Conservation (phyloP, 2,329 filamentous ascomycete genomes). For the Pseudocercospora crystallina region DNA sequence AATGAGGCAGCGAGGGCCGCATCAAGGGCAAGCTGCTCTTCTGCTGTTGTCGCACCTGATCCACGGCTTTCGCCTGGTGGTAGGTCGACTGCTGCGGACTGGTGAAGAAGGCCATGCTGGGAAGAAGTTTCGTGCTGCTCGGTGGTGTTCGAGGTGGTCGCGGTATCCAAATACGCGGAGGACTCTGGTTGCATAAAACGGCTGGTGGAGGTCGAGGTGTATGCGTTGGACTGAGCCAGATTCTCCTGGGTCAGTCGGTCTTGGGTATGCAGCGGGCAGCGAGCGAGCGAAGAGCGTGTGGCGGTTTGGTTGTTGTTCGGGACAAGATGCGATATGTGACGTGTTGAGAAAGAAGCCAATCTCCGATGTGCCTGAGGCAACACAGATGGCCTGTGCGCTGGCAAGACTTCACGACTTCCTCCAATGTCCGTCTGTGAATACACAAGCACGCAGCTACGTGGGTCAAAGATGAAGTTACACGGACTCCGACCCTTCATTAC, state of each 20-base stretch:
- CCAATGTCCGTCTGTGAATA: too few species aligned
- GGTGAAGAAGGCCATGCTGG: conserved; percentile 60
- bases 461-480: too few species aligned
- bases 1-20: conserved; percentile 30
- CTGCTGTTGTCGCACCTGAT: conserved; percentile 23
- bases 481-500: too few species aligned
- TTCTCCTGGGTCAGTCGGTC: conserved; percentile 51
- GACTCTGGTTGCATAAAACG: conserved; percentile 68
- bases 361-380: too few species aligned
- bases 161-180: conserved; percentile 50
- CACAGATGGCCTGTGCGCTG: too few species aligned
- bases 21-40: conserved; percentile 29
- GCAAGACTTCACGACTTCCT: too few species aligned
- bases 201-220: conserved; percentile 34
- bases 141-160: conserved; percentile 40
- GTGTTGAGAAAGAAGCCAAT: neutral
- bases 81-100: conserved; percentile 46
- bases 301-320: conserved; percentile 6
- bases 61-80: conserved; percentile 39
- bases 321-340: conserved; percentile 1
- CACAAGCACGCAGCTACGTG: too few species aligned
- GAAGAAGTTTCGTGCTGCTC: conserved; percentile 40
- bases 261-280: neutral
- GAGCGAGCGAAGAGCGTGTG: conserved; percentile 10
- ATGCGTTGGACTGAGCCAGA: conserved; percentile 57